phyloP scores from a whole-genome alignment of 225 moss, liverwort and hornwort species.

The Anthoceros angustus region DNA sequence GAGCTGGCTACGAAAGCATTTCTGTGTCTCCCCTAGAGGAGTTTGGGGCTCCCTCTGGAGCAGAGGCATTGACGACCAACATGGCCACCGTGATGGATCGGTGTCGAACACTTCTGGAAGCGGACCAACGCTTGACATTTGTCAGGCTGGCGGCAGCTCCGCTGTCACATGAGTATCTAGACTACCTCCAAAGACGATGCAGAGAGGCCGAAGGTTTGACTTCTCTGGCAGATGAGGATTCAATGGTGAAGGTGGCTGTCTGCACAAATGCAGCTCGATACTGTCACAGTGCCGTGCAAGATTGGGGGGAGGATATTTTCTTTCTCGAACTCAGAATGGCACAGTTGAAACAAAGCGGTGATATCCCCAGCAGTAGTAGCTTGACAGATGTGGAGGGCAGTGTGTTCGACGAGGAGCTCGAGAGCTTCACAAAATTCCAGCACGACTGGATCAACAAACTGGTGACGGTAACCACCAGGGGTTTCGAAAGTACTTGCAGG shows the following conservation, averaged over 20 bases:
- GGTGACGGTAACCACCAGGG: slow-evolving; percentile 37
- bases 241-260: slow-evolving; percentile 48
- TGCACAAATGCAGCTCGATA: slow-evolving; percentile 72
- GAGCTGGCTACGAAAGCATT: slow-evolving; percentile 11
- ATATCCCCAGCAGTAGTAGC: slow-evolving; percentile 7
- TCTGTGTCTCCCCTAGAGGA: slow-evolving; percentile 14
- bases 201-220: slow-evolving; percentile 47
- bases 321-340: slow-evolving; percentile 62
- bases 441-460: slow-evolving; percentile 50
- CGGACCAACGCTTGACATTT: slow-evolving; percentile 53
- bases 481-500: slow-evolving; percentile 57
- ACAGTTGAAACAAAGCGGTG: slow-evolving; percentile 24
- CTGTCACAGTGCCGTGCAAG: slow-evolving; percentile 54
- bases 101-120: slow-evolving; percentile 59
- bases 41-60: slow-evolving; percentile 45
- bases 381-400: slow-evolving; percentile 43
- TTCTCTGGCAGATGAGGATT: slow-evolving; percentile 46
- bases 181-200: slow-evolving; percentile 50
- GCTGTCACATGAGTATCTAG: slow-evolving; percentile 54
- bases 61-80: slow-evolving; percentile 42
- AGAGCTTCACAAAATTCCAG: slow-evolving; percentile 38
- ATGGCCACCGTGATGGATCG: slow-evolving; percentile 80
- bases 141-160: slow-evolving; percentile 43
- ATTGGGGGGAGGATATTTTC: slow-evolving; percentile 85
- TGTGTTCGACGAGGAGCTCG: slow-evolving; percentile 58